These are phyloP conservation scores for Medicago lupulina DNA, from an alignment of 306 rosid species.

Conservation along the genomic window DNA sequence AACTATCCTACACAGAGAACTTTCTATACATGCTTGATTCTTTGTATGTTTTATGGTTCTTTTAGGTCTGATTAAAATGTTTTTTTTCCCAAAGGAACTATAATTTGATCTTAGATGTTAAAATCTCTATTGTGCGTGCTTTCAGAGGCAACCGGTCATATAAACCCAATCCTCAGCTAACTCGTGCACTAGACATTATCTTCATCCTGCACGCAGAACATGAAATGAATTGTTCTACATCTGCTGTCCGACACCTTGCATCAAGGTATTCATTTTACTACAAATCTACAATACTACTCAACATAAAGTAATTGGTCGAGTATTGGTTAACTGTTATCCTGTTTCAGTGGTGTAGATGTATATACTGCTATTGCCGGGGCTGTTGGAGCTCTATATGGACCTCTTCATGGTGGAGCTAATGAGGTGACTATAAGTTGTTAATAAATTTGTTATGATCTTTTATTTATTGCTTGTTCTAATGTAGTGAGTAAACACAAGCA, in stretches of 20 bases:
- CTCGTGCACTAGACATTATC: conserved; percentile 82
- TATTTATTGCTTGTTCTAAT: conserved; percentile 10
- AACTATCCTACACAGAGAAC: conserved; percentile 81
- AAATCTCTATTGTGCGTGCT: conserved; percentile 9
- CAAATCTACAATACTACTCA: conserved; percentile 14
- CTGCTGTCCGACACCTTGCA: conserved; percentile 88
- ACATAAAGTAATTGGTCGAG: background rate
- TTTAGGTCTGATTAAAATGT: background rate
- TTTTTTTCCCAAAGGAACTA: background rate
- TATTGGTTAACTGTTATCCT: conserved; percentile 24
- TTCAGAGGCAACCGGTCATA: conserved; percentile 79
- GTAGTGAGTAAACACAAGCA: too few relatives aligned
- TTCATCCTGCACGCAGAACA: conserved; percentile 90
- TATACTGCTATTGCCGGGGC: conserved; percentile 93
- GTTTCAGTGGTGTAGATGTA: conserved; percentile 86
- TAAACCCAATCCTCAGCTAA: conserved; percentile 82
- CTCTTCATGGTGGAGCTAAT: conserved; percentile 98
- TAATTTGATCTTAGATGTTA: conserved; percentile 38
- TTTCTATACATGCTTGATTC: conserved; percentile 96
- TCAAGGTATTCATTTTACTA: conserved; percentile 65
- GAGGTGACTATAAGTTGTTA: conserved; percentile 59
- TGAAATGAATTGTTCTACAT: conserved; percentile 95
- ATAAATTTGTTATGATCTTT: conserved; percentile 22
- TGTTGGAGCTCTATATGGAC: conserved; percentile 92
- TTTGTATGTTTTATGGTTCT: conserved; percentile 55